Conservation (phyloP, 305 asterid genomes). For the Fraxinus ornus region DNA sequence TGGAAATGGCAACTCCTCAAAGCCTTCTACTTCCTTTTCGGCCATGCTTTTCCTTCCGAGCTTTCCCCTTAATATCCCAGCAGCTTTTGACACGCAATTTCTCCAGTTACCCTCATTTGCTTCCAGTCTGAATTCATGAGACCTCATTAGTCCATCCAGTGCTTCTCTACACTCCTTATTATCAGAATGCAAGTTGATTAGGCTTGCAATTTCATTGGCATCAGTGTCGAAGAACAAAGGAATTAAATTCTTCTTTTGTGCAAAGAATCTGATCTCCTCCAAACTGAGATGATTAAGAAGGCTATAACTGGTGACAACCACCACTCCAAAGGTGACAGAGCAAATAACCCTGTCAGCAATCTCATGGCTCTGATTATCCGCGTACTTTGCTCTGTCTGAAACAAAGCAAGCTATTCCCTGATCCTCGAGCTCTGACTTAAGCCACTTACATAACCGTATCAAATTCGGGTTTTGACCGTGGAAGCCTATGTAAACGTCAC, state of each 20-base stretch:
- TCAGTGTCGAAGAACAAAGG: slow-evolving; percentile 45
- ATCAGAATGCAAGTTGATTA: slow-evolving; percentile 38
- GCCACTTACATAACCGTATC: slow-evolving; percentile 50
- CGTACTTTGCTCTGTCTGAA: slow-evolving; percentile 48
- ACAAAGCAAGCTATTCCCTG: slow-evolving; percentile 55
- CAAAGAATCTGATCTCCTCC: slow-evolving; percentile 85
- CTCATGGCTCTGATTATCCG: slow-evolving; percentile 49
- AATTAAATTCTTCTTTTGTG: slow-evolving; percentile 83
- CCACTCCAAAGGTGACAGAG: slow-evolving; percentile 48
- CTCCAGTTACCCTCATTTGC: slow-evolving; percentile 77
- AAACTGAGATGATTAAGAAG: slow-evolving; percentile 43
- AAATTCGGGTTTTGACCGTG: slow-evolving; percentile 49
- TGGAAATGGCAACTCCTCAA: slow-evolving; percentile 68
- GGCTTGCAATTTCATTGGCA: slow-evolving; percentile 24
- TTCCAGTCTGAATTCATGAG: slow-evolving; percentile 58
- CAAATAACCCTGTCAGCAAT: slow-evolving; percentile 57
- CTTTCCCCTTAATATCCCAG: slow-evolving; percentile 53
- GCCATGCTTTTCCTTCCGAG: slow-evolving; percentile 77
- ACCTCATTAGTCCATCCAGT: slow-evolving; percentile 62
- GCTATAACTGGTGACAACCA: slow-evolving; percentile 40
- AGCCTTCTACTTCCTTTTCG: slow-evolving; percentile 47
- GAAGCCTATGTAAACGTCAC: slow-evolving; percentile 51
- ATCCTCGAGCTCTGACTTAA: slow-evolving; percentile 53
- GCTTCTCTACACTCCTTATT: slow-evolving; percentile 71
- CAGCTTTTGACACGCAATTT: slow-evolving; percentile 59